Evolutionary conservation across 176 grass and related monocot genomes (phyloP), one percentile per base, ranked within the genome.

Genomic region (Miscanthus lutarioriparius): DNA sequence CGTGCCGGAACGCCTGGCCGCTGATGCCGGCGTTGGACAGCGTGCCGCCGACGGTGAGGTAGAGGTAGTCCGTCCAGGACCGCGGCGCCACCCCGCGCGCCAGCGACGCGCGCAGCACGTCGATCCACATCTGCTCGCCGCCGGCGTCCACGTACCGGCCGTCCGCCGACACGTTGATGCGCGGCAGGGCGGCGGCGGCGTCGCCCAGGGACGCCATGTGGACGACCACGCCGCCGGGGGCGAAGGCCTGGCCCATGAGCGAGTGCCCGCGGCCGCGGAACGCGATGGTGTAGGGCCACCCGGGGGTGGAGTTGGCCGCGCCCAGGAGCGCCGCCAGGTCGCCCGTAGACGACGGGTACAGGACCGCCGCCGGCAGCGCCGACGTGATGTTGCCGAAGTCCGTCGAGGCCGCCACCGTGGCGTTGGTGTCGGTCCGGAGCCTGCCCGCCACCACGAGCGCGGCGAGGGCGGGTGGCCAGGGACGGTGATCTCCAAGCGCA

Each of bases 21-120:
- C 96, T 95, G 80, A 95, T n/a, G 11, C 96, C 93, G 53, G 93
- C 96, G 79, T 95, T 95, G 27, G 96, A 95, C n/a, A 98, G 93
- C 17, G 96, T 98, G 44, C 96, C 96, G 56, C 91, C 96, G 44
- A 98, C 91, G 12, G 95, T 97, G 43, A 97, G 84, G 83, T 95
- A 58, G 49, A 97, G 79, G 82, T 97, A 97, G 75, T 97, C 95
- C 15, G 95, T 97, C 92, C 92, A 97, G 35, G 95, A 86, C 20
- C 75, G 85, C 47, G 95, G 92, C 73, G 92, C 66, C 36, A 97
- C 81, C 10, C 92, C 88, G 64, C 56, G 89, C 61, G 25, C 53
- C 39, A 88, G 71, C 16, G 95, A 73, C 36, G 87, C 95, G 2
- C 35, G 58, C 67, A 98, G 80, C 68, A 98, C 88, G 84, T 95